Evolutionary conservation across 2,329 filamentous ascomycete genomes (phyloP).

Genomic region (Paecilomyces dactylethromorphus): DNA sequence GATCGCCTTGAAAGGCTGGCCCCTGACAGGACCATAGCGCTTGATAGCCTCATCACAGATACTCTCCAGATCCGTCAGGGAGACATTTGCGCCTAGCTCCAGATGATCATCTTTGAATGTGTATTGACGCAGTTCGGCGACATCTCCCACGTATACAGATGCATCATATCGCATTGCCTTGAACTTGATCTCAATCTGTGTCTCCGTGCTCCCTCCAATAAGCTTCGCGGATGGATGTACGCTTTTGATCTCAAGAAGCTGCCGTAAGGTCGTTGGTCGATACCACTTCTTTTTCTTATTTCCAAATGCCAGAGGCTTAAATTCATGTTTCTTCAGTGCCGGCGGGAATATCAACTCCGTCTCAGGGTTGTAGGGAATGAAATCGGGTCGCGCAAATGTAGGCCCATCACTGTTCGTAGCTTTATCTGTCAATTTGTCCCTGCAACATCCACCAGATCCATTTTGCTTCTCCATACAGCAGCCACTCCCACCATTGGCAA

Average conservation of each 20-base stretch:
- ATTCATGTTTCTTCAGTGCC: conserved; percentile 71
- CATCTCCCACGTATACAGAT: conserved; percentile 90
- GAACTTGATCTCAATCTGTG: conserved; percentile 97
- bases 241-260: conserved; percentile 86
- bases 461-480: conserved; percentile 67
- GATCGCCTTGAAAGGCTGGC: conserved; percentile 83
- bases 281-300: conserved; percentile 96
- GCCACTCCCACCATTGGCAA: conserved; percentile 53
- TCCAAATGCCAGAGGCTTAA: conserved; percentile 77
- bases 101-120: conserved; percentile 70
- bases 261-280: conserved; percentile 75
- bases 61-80: conserved; percentile 81
- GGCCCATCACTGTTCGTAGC: conserved; percentile 34
- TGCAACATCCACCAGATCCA: conserved; percentile 61
- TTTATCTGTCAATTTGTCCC: conserved; percentile 44
- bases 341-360: conserved; percentile 95
- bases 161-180: conserved; percentile 86
- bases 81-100: conserved; percentile 90
- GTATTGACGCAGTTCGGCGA: conserved; percentile 79
- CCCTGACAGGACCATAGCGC: conserved; percentile 63
- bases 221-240: conserved; percentile 82
- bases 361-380: conserved; percentile 89
- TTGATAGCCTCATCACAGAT: conserved; percentile 74
- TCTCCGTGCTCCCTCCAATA: conserved; percentile 93
- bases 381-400: conserved; percentile 75